phyloP scores from a whole-genome alignment of 1,139 yeast genomes.

The Yamadazyma oceani region DNA sequence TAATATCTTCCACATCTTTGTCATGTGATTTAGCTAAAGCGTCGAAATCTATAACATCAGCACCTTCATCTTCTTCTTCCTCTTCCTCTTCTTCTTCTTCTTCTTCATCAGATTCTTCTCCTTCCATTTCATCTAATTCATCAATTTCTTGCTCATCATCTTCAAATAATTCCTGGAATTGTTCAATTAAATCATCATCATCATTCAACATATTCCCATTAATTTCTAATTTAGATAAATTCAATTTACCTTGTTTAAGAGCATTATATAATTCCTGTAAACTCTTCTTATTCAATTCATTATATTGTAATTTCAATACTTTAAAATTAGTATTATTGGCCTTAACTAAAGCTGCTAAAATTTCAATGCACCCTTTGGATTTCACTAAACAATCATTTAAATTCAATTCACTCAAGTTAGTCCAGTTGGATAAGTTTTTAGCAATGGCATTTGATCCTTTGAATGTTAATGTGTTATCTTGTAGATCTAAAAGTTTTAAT shows the following conservation, averaged over 20 bases:
- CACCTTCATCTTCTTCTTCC: constrained; percentile 46
- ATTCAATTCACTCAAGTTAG: constrained; percentile 67
- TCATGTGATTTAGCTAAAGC: constrained; percentile 55
- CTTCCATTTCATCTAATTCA: constrained; percentile 93
- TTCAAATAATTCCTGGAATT: constrained; percentile 56
- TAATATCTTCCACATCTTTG: constrained; percentile 56
- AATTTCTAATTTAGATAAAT: constrained; percentile 67
- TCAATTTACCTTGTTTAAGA: constrained; percentile 56
- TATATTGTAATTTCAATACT: constrained; percentile 76
- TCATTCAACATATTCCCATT: constrained; percentile 84
- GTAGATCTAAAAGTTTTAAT: constrained; percentile 76
- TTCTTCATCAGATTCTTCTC: constrained; percentile 81
- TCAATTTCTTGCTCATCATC: constrained; percentile 75
- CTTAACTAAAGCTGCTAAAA: constrained; percentile 44
- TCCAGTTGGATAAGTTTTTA: constrained; percentile 44
- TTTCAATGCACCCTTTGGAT: constrained; percentile 63
- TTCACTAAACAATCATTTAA: constrained; percentile 88
- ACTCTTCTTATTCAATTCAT: constrained; percentile 75
- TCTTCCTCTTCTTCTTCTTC: constrained; percentile 72
- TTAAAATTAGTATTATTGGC: constrained; percentile 40
- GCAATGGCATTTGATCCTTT: constrained; percentile 58
- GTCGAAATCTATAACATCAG: constrained; percentile 53
- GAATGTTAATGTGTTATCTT: constrained; percentile 92
- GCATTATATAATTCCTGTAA: constrained; percentile 57
- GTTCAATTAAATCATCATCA: constrained; percentile 37